Conservation (phyloP, 1,284 basidiomycete genomes). For the Cutaneotrichosporon sp. region DNA sequence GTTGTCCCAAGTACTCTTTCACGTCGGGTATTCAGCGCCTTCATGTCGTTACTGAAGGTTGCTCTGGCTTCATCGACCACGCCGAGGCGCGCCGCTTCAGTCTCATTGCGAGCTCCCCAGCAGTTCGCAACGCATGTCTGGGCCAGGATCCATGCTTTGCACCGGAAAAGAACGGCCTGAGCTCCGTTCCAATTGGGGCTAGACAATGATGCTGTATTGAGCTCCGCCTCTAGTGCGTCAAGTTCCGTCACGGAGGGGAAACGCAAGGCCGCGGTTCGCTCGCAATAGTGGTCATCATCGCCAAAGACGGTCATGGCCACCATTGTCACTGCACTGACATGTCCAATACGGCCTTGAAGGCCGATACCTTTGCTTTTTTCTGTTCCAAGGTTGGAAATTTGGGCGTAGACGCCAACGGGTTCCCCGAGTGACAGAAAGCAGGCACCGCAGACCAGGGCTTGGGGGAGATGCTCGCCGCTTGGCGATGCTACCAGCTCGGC, state of each 20-base stretch:
- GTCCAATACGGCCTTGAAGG: not conserved
- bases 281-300: conserved; percentile 19
- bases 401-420: not conserved
- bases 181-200: not conserved
- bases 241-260: not conserved
- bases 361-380: not conserved
- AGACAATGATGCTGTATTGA: conserved; percentile 17
- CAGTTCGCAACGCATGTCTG: not conserved
- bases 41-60: not conserved
- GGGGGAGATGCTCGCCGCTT: not conserved
- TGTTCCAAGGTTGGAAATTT: not conserved
- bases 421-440: not conserved
- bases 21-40: not conserved
- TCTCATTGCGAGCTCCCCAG: not conserved
- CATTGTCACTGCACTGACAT: not conserved
- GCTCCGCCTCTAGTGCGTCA: not conserved
- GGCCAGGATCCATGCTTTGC: conserved; percentile 2
- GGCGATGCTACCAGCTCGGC: not conserved
- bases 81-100: not conserved
- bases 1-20: not conserved
- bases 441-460: not conserved
- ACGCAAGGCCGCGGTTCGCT: not conserved
- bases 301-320: conserved; percentile 2
- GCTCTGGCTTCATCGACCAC: not conserved
- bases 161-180: not conserved